A percentile compares a stretch with the other conserved stretches of the same genome.
These are phyloP conservation scores for Discostella pseudostelligera DNA, from an alignment of 108 stramenopile genomes.

Conservation along the genomic window DNA sequence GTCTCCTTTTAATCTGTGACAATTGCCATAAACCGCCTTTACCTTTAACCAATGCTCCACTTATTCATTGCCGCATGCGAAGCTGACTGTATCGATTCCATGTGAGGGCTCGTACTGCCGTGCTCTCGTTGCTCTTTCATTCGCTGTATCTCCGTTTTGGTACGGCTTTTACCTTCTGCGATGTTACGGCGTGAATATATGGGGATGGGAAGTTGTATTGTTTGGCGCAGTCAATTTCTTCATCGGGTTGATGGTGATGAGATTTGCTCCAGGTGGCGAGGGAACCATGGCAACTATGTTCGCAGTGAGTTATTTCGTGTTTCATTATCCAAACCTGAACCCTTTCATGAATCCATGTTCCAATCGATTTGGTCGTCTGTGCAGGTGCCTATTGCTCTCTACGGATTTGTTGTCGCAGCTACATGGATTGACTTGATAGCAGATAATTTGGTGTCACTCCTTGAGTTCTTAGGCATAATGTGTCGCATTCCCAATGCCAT, in stretches of 20 bases:
- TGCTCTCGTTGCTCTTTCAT: slow-evolving; percentile 46
- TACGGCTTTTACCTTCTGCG: slow-evolving; percentile 36
- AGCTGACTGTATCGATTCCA: slow-evolving; percentile 48
- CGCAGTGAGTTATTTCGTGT: slow-evolving; percentile 11
- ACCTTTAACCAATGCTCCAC: not conserved
- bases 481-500: slow-evolving; percentile 50
- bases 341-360: not conserved
- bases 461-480: slow-evolving; percentile 56
- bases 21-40: too few species aligned
- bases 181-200: slow-evolving; percentile 34
- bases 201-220: slow-evolving; percentile 31
- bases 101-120: slow-evolving; percentile 60
- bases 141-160: slow-evolving; percentile 49
- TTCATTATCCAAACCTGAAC: not conserved
- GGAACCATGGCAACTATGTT: slow-evolving; percentile 29
- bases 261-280: slow-evolving; percentile 44
- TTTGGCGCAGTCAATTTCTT: slow-evolving; percentile 15
- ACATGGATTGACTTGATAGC: slow-evolving; percentile 72
- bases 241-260: slow-evolving; percentile 36
- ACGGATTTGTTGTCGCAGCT: slow-evolving; percentile 61
- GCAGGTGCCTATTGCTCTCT: slow-evolving; percentile 49
- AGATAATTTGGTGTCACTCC: slow-evolving; percentile 56
- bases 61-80: not conserved
- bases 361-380: not conserved
- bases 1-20: too few species aligned